Base-by-base conservation (phyloP, 352 stramenopile species). In the Globisporangium apiculatum region DNA sequence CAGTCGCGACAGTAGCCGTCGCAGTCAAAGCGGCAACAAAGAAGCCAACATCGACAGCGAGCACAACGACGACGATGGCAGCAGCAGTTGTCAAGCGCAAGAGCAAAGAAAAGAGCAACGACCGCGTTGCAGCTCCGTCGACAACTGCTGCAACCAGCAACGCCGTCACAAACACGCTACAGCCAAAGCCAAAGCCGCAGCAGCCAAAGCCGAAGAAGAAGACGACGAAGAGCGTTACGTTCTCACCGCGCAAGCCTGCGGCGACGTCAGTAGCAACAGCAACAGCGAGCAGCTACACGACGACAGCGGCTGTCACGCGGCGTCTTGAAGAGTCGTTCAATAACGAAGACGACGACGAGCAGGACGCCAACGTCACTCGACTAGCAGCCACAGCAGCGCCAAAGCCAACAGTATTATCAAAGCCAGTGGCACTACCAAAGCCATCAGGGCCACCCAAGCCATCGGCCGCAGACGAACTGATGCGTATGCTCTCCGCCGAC, bases 401-500 rank as follows among this genome's bases (percentile, higher is more conserved):
- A 43, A 43, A 43, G 60, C 65, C 4, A 74, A 59, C 40, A 43
- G 10, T 2, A 43, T 1, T 2, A 2, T 1, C 40, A 43, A 43
- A 43, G 11, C 40, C 40, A 43, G 40, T 31, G 24, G 11, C 40
- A 43, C 7, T 12, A 12, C 7, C 40, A 43, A 43, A 43, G 11
- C 40, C 40, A 43, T 31, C 24, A 31, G 17, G 50, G 57, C 10
- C 55, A 9, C 8, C 59, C 4, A 66, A 63, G 1, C 67, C 65
- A 12, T 60, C 75, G 12, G 65, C 65, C 0, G 71, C 75, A 8
- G 69, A 83, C 38, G 79, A 81, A 17, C 55, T 90, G 40, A 58
- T 86, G 36, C 61, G 76, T 12, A 73, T 90, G 60, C 66, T 89
- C 40, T 75, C 75, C 18, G 62, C 79, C 48, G 69, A 86, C 38